A percentile compares a stretch with the other conserved stretches of the same genome.
Conservation (phyloP, 805 yeast species). For the Schwanniomyces yamadae region DNA sequence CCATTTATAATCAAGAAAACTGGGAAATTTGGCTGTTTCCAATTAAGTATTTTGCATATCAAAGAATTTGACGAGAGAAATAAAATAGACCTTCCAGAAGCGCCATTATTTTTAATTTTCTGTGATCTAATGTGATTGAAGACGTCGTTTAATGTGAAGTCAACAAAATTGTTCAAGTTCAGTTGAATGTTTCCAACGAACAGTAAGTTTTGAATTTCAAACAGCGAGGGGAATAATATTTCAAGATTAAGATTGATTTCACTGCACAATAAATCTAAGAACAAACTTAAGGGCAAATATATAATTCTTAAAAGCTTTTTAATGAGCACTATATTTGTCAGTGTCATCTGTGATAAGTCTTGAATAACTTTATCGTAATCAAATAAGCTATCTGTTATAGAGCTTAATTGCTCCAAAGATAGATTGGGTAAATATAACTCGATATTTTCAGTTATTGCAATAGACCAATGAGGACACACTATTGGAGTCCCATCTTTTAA, state of each 20-base stretch:
- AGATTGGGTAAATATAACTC: slow-evolving; percentile 62
- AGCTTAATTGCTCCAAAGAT: slow-evolving; percentile 43
- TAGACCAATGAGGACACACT: slow-evolving; percentile 66
- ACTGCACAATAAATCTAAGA: slow-evolving; percentile 55
- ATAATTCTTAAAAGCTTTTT: slow-evolving; percentile 45
- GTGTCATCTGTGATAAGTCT: slow-evolving; percentile 38
- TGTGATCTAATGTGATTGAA: slow-evolving; percentile 70
- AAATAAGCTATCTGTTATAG: slow-evolving; percentile 38
- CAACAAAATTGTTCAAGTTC: slow-evolving; percentile 73
- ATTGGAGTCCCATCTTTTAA: slow-evolving; percentile 85
- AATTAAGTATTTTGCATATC: slow-evolving; percentile 90
- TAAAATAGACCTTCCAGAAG: slow-evolving; percentile 59
- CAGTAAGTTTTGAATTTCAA: slow-evolving; percentile 38
- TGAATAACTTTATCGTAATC: slow-evolving; percentile 39
- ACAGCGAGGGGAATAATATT: slow-evolving; percentile 69
- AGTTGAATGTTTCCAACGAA: slow-evolving; percentile 42
- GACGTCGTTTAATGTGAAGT: slow-evolving; percentile 63
- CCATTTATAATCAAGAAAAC: slow-evolving; percentile 83
- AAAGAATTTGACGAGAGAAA: slow-evolving; percentile 84
- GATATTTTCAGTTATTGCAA: slow-evolving; percentile 51
- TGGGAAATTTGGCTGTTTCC: slow-evolving; percentile 99
- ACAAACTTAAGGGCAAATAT: slow-evolving; percentile 58
- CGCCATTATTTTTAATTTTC: slow-evolving; percentile 19
- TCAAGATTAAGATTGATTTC: slow-evolving; percentile 70
- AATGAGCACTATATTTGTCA: slow-evolving; percentile 37